Evolutionary conservation across 2,329 filamentous ascomycete genomes (phyloP).

Genomic region (Fusarium newnesense): DNA sequence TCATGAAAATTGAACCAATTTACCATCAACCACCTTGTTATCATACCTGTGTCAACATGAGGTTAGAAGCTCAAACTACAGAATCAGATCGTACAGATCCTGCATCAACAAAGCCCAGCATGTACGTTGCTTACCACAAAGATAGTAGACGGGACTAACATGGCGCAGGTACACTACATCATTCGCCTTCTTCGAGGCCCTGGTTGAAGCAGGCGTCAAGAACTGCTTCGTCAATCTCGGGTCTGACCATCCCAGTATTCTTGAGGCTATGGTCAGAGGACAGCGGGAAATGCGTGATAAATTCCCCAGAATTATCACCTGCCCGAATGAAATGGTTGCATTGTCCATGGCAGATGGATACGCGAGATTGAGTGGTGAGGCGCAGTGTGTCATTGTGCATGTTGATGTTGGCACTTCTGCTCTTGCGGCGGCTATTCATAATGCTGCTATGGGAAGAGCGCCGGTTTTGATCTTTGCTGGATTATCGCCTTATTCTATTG

Average conservation of each 20-base stretch:
- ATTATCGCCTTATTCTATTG: conserved; percentile 54
- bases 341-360: conserved; percentile 39
- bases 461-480: conserved; percentile 57
- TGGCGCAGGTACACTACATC: conserved; percentile 8
- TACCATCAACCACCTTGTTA: not conserved
- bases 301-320: conserved; percentile 40
- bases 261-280: conserved; percentile 44
- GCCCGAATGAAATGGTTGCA: conserved; percentile 47
- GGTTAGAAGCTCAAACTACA: not conserved
- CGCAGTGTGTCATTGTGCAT: conserved; percentile 43
- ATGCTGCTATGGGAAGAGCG: conserved; percentile 42
- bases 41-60: not conserved
- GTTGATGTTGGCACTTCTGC: conserved; percentile 45
- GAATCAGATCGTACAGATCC: not conserved
- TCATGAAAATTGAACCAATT: no score
- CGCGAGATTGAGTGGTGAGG: conserved; percentile 44
- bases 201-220: conserved; percentile 54
- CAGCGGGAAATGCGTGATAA: conserved; percentile 26
- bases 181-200: conserved; percentile 17
- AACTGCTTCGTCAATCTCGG: conserved; percentile 64
- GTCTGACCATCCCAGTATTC: conserved; percentile 55
- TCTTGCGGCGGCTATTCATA: conserved; percentile 43
- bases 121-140: not conserved
- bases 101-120: not conserved
- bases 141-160: not conserved